Conservation (phyloP, 78 protist genomes). For the Dictyostelium brefeldianum region DNA sequence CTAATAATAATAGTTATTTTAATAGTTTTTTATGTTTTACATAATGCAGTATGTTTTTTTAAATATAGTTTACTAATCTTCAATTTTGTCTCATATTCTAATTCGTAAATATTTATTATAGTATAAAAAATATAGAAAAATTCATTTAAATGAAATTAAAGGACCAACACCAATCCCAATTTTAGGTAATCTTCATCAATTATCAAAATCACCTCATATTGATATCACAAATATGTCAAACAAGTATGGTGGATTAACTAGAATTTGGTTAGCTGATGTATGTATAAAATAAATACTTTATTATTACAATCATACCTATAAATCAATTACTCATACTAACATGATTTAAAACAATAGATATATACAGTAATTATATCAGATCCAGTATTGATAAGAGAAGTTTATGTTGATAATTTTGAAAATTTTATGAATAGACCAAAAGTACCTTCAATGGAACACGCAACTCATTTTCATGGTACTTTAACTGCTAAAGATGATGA, state of each 20-base stretch:
- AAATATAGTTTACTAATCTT: neutral
- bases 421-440: conserved; percentile 33
- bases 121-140: conserved; percentile 17
- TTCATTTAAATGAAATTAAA: neutral
- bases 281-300: neutral
- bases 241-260: conserved; percentile 9
- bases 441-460: neutral
- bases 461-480: neutral
- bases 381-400: conserved; percentile 24
- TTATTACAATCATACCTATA: too few relatives aligned
- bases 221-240: neutral
- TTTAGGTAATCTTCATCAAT: conserved; percentile 20
- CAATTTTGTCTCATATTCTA: neutral
- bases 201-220: conserved; percentile 11
- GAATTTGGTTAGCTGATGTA: conserved; percentile 47
- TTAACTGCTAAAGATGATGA: neutral
- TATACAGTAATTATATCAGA: conserved; percentile 36
- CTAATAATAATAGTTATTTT: too few relatives aligned
- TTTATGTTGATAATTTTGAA: conserved; percentile 44
- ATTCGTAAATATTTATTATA: neutral
- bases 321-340: too few relatives aligned
- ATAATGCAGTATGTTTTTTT: neutral
- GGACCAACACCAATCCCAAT: conserved; percentile 28
- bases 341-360: neutral
- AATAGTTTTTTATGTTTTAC: neutral